Percentiles rank a stretch among this genome's conserved stretches.
Conservation (phyloP, 805 yeast genomes). For the Diddensiella santjacobensis region DNA sequence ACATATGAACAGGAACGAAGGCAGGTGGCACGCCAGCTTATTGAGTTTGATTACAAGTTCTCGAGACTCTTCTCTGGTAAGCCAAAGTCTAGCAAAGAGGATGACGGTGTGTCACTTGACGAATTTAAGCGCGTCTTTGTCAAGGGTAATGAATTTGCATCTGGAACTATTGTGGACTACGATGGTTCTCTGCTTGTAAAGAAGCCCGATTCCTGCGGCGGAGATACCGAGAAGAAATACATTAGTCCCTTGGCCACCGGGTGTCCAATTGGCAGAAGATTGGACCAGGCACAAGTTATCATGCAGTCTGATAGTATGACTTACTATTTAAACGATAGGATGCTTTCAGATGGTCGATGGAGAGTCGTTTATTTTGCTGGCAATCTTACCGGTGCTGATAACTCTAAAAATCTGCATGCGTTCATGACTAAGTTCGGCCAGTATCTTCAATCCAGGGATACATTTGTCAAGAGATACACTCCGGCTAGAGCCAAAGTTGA, state of each 20-base stretch:
- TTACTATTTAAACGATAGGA: slow-evolving; percentile 25
- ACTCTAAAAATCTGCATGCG: neutral
- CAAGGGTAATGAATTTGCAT: slow-evolving; percentile 33
- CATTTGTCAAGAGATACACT: slow-evolving; percentile 25
- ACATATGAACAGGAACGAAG: slow-evolving; percentile 35
- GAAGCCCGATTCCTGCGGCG: slow-evolving; percentile 9
- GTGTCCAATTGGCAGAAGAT: slow-evolving; percentile 30
- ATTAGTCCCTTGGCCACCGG: slow-evolving; percentile 24
- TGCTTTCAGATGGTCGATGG: slow-evolving; percentile 34
- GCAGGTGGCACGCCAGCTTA: slow-evolving; percentile 34
- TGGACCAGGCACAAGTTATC: slow-evolving; percentile 27
- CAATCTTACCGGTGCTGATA: slow-evolving; percentile 20
- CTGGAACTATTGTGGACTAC: slow-evolving; percentile 34
- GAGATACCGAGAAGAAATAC: neutral
- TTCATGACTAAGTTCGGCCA: slow-evolving; percentile 25
- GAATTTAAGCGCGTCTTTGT: slow-evolving; percentile 32
- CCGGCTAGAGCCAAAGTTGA: slow-evolving; percentile 29
- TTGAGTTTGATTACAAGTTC: slow-evolving; percentile 32
- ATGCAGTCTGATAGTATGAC: slow-evolving; percentile 32
- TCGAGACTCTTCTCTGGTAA: slow-evolving; percentile 33
- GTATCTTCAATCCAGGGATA: slow-evolving; percentile 20
- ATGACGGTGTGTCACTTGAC: slow-evolving; percentile 31
- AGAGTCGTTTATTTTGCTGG: slow-evolving; percentile 32
- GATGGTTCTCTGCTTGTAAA: slow-evolving; percentile 23
- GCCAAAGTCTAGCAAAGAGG: slow-evolving; percentile 25